These are phyloP conservation scores for Solanum pennellii DNA, from an alignment of 257 asterid species.

Conservation along the genomic window DNA sequence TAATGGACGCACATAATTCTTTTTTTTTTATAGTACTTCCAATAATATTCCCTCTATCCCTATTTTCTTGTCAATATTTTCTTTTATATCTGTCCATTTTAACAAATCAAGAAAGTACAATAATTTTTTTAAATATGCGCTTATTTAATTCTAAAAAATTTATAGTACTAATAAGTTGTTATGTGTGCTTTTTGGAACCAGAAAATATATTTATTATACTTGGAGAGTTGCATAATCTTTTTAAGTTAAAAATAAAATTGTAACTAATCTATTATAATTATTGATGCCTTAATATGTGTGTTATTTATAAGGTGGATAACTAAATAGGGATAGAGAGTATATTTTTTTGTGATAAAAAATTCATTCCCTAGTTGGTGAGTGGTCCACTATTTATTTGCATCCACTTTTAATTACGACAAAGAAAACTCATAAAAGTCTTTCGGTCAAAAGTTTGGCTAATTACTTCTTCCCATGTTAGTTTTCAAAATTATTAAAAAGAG, in stretches of 20 bases:
- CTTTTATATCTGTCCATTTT: no score
- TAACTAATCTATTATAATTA: no score
- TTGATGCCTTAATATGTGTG: no score
- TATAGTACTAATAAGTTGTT: no score
- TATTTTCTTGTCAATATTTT: no score
- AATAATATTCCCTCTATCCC: not conserved
- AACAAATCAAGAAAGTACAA: no score
- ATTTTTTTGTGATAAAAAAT: not conserved
- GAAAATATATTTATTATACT: no score
- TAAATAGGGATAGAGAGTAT: not conserved
- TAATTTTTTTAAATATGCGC: no score
- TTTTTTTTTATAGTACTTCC: not conserved
- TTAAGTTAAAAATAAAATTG: no score
- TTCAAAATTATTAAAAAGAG: not conserved
- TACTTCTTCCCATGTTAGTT: not conserved
- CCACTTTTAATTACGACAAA: not conserved
- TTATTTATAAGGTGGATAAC: accelerated
- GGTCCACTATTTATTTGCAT: not conserved
- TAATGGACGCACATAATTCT: no score
- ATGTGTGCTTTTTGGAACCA: no score
- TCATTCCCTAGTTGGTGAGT: not conserved
- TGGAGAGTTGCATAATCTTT: accelerated
- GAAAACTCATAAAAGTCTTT: not conserved
- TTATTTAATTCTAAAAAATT: no score
- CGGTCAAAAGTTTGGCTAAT: not conserved